Base-by-base conservation (phyloP, 371 early-diverging fungal genomes). In the Mucor lusitanicus region DNA sequence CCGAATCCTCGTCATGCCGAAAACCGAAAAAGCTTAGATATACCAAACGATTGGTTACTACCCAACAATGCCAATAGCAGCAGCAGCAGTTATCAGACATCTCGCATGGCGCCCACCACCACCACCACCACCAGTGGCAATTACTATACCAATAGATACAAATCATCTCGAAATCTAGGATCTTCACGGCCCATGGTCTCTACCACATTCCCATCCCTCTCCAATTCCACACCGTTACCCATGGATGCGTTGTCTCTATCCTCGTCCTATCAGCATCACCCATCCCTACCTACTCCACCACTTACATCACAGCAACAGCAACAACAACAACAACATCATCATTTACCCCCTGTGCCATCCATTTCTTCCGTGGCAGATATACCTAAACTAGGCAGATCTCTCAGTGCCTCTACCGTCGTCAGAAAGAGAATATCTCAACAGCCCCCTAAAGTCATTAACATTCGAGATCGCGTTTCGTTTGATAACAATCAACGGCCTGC, bases 171-270 rank as follows among this genome's bases (percentile, higher is more conserved):
- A 19, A 58, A 53, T 40, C 37, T 83, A 13, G 70, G 75, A 1
- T 67, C 69, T 25, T 70, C 77, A 4, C 65, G 64, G 30, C 83
- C 83, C 11, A 68, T 83, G 64, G 59, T 83, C 19, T 78, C 80
- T 3, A 80, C 81, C 7, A 83, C 79, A 1, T 76, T 80, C 9
- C 83, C 83, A 8, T 71, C 77, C 9, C 66, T 82, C 6, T 79
- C 79, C 59, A 79, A 68, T 32, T 79, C 82, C 5, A 77, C 78
- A 0, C 82, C 82, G 2, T 65, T 82, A 28, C 72, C 72, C 4
- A 17, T 28, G n/a, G 61, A 67, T 40, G 39, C 40, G 9, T 17
- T 32, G n/a, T 19, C 32, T 30, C n/a, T 30, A n/a, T 59, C 59
- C 5, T 23, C 23, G 6, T 32, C 30, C n/a, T 25, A 50, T 9